These are phyloP conservation scores for Leucocoprinus sp. DNA, from an alignment of 768 basidiomycete genomes.

Conservation along the genomic window DNA sequence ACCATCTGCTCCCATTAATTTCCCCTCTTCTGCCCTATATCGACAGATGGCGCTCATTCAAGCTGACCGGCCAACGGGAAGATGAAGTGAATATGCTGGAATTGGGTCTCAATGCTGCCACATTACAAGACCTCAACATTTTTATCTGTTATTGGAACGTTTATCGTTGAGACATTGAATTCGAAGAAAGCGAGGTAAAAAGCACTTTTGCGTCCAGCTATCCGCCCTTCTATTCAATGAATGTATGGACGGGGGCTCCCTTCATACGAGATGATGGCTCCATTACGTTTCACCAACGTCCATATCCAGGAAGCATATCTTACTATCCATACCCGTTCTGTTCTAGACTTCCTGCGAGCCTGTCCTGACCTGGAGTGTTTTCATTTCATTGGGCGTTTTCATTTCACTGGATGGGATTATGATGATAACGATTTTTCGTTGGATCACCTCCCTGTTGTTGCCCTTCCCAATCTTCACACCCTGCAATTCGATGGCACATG, in stretches of 20 bases:
- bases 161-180: slow-evolving; percentile 27
- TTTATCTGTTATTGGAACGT: slow-evolving; percentile 27
- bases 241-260: slow-evolving; percentile 47
- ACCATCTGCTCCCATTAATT: slow-evolving; percentile 53
- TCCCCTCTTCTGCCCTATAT: slow-evolving; percentile 52
- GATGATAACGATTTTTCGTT: slow-evolving; percentile 23
- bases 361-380: slow-evolving; percentile 58
- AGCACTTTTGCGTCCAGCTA: slow-evolving; percentile 27
- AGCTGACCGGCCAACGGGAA: slow-evolving; percentile 33
- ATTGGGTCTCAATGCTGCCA: slow-evolving; percentile 18
- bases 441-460: slow-evolving; percentile 31
- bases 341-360: slow-evolving; percentile 52
- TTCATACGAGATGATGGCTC: slow-evolving; percentile 28
- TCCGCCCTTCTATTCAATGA: slow-evolving; percentile 32
- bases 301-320: slow-evolving; percentile 44
- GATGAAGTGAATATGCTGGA: slow-evolving; percentile 24
- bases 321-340: slow-evolving; percentile 35
- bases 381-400: slow-evolving; percentile 45
- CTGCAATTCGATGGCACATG: slow-evolving; percentile 53
- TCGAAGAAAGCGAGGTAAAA: slow-evolving; percentile 21
- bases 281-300: slow-evolving; percentile 50
- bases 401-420: too few relatives aligned
- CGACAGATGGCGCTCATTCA: slow-evolving; percentile 49
- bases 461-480: slow-evolving; percentile 50
- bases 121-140: slow-evolving; percentile 30